These are phyloP conservation scores for Pythium myriotylum DNA, from an alignment of 352 stramenopile species.

Conservation along the genomic window DNA sequence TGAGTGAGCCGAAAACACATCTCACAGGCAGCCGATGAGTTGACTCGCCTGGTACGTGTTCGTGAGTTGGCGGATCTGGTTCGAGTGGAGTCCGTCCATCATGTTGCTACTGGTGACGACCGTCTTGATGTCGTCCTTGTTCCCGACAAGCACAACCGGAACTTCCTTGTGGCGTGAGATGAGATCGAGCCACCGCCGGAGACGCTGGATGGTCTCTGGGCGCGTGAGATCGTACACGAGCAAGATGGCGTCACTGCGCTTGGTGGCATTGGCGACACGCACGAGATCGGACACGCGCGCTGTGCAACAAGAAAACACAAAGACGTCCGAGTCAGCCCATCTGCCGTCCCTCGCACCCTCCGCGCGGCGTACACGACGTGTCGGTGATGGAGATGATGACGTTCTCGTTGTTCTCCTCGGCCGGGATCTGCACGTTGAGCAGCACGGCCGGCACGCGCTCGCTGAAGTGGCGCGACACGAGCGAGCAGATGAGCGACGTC, in stretches of 20 bases:
- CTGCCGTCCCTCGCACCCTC: too few relatives aligned
- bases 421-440: slow-evolving; percentile 88
- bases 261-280: slow-evolving; percentile 82
- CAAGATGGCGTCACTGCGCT: slow-evolving; percentile 85
- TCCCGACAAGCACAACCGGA: slow-evolving; percentile 86
- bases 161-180: slow-evolving; percentile 88
- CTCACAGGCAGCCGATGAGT: not conserved
- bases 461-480: slow-evolving; percentile 88
- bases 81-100: slow-evolving; percentile 60
- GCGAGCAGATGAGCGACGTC: slow-evolving; percentile 90
- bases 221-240: slow-evolving; percentile 87
- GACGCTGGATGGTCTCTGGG: slow-evolving; percentile 82
- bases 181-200: slow-evolving; percentile 85
- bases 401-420: slow-evolving; percentile 89
- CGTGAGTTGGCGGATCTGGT: slow-evolving; percentile 68
- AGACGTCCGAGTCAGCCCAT: too few relatives aligned
- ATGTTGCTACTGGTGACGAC: slow-evolving; percentile 52
- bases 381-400: slow-evolving; percentile 91
- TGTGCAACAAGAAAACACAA: too few relatives aligned
- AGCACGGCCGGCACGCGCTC: slow-evolving; percentile 86
- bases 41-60: slow-evolving; percentile 66
- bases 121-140: slow-evolving; percentile 87
- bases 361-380: slow-evolving; percentile 82
- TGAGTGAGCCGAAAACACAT: not conserved
- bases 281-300: slow-evolving; percentile 79